These are phyloP conservation scores for Zancudomyces culisetae DNA, from an alignment of 371 early-diverging fungal genomes.

Conservation along the genomic window DNA sequence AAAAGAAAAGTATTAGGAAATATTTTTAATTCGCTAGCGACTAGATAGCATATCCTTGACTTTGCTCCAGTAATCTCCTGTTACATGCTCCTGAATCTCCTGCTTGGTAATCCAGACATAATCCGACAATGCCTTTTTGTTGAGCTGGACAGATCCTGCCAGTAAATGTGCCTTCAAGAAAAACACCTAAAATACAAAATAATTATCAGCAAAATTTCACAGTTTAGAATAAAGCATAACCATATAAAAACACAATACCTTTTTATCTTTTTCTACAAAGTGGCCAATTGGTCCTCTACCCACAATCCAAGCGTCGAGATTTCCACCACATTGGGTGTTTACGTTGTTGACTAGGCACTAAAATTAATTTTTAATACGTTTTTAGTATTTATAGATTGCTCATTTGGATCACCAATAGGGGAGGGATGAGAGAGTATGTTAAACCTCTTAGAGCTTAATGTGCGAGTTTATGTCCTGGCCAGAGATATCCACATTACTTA, in stretches of 20 bases:
- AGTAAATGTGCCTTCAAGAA: conserved; percentile 75
- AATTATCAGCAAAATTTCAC: too few relatives aligned
- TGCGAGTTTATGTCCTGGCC: too few relatives aligned
- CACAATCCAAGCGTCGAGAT: conserved; percentile 51
- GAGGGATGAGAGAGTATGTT: too few relatives aligned
- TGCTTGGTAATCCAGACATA: conserved; percentile 70
- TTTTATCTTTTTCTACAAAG: conserved; percentile 31
- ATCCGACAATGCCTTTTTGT: conserved; percentile 36
- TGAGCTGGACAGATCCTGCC: conserved; percentile 47
- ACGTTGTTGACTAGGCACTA: conserved; percentile 53
- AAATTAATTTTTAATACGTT: too few relatives aligned
- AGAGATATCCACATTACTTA: too few relatives aligned
- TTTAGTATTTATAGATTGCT: too few relatives aligned
- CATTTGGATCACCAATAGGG: too few relatives aligned
- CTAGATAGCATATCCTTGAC: conserved; percentile 56
- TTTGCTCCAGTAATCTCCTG: conserved; percentile 47
- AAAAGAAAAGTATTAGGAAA: too few relatives aligned
- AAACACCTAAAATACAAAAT: conserved; percentile 40
- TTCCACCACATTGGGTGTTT: conserved; percentile 44
- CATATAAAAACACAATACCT: too few relatives aligned
- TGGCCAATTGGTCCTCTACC: conserved; percentile 52
- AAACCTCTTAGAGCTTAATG: too few relatives aligned
- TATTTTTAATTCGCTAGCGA: too few relatives aligned
- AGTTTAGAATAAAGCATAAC: too few relatives aligned
- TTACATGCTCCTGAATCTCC: conserved; percentile 40